Conservation (phyloP, 108 stramenopile species). For the Mediolabrus comicus region DNA sequence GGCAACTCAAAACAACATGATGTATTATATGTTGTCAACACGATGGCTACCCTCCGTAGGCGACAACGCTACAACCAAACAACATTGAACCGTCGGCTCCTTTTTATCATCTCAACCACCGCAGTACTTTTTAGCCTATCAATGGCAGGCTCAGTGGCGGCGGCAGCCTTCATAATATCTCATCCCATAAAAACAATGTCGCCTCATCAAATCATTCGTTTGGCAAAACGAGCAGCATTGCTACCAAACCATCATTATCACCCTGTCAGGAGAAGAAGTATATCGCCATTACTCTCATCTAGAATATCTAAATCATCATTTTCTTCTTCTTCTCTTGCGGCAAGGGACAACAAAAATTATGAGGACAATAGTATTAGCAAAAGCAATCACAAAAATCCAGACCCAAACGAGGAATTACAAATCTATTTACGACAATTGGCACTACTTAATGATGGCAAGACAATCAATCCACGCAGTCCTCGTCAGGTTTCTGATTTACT, state of each 20-base stretch:
- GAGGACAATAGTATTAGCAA: too few species aligned
- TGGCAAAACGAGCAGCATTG: background rate
- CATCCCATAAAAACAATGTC: background rate
- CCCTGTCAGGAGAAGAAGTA: background rate
- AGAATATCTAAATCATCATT: background rate
- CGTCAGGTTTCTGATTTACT: constrained; percentile 68
- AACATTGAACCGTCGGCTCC: background rate
- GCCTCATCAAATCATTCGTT: too few species aligned
- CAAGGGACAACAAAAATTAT: background rate
- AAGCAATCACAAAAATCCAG: background rate
- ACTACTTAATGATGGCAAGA: constrained; percentile 30
- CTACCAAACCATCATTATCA: background rate
- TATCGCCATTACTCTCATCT: background rate
- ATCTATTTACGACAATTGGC: constrained; percentile 10
- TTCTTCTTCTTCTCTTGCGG: background rate
- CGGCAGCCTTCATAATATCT: background rate
- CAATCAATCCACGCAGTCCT: constrained; percentile 70
- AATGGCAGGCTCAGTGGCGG: background rate
- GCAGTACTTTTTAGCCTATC: background rate
- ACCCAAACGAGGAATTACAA: background rate
- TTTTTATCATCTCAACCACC: background rate
- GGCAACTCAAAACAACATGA: too few species aligned
- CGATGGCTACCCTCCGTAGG: too few species aligned
- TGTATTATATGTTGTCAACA: too few species aligned
- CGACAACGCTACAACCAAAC: too few species aligned